Evolutionary conservation across 2,329 filamentous ascomycete genomes (phyloP).

Genomic region (Cryoendolithus antarcticus): DNA sequence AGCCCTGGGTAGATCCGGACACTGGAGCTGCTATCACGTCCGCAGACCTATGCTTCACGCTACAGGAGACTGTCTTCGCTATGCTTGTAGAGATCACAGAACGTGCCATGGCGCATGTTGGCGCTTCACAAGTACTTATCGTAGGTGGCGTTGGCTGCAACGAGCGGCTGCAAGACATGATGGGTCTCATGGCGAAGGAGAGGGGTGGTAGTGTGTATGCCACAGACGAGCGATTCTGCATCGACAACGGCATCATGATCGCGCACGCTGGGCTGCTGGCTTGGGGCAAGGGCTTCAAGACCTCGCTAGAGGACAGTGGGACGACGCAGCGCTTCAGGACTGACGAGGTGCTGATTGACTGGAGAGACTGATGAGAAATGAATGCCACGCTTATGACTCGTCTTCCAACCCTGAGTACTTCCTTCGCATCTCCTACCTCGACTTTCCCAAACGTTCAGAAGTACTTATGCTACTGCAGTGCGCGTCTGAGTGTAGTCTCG

Average conservation of each 20-base stretch:
- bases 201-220: slow-evolving; percentile 83
- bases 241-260: slow-evolving; percentile 99
- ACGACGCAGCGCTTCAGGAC: slow-evolving; percentile 44
- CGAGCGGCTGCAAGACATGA: slow-evolving; percentile 91
- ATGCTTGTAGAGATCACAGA: slow-evolving; percentile 99
- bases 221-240: slow-evolving; percentile 94
- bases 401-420: no score
- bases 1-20: slow-evolving; percentile 26
- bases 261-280: slow-evolving; percentile 86
- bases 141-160: slow-evolving; percentile 96
- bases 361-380: slow-evolving; percentile 29
- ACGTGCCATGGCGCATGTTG: slow-evolving; percentile 95
- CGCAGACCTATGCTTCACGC: slow-evolving; percentile 80
- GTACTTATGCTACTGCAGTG: no score
- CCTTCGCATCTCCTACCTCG: no score
- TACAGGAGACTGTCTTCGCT: slow-evolving; percentile 90
- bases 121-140: slow-evolving; percentile 77
- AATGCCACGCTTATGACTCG: background rate
- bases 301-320: slow-evolving; percentile 64
- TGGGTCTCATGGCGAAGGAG: slow-evolving; percentile 87
- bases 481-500: no score
- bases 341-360: slow-evolving; percentile 38
- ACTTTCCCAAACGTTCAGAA: no score
- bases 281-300: slow-evolving; percentile 67
- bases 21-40: slow-evolving; percentile 54